Evolutionary conservation across 2,329 filamentous ascomycete species (phyloP).

Genomic region (Monosporascus sp.): DNA sequence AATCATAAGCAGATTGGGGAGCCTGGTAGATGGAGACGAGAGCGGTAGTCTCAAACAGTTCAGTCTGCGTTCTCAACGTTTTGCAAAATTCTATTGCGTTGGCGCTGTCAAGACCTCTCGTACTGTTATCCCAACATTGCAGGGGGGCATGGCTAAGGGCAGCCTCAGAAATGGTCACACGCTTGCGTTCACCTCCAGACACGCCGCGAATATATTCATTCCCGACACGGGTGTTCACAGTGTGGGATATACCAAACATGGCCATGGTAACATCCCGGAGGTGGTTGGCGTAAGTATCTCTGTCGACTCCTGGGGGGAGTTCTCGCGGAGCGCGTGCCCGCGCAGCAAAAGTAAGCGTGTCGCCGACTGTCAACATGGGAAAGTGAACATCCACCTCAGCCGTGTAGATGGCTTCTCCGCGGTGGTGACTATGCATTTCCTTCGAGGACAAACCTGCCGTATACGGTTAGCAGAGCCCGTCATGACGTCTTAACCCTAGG

Average conservation of each 20-base stretch:
- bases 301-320: slow-evolving; percentile 53
- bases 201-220: slow-evolving; percentile 73
- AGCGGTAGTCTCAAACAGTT: slow-evolving; percentile 61
- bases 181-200: slow-evolving; percentile 67
- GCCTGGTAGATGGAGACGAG: slow-evolving; percentile 72
- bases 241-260: slow-evolving; percentile 70
- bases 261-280: slow-evolving; percentile 70
- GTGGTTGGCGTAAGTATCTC: slow-evolving; percentile 52
- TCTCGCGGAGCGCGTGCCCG: slow-evolving; percentile 60
- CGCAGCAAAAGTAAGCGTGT: slow-evolving; percentile 75
- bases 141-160: slow-evolving; percentile 53
- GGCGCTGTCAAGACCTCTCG: slow-evolving; percentile 67
- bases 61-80: slow-evolving; percentile 59
- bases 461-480: slow-evolving; percentile 7
- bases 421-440: slow-evolving; percentile 73
- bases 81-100: slow-evolving; percentile 73
- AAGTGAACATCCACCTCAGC: slow-evolving; percentile 82
- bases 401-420: slow-evolving; percentile 82
- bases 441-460: slow-evolving; percentile 55
- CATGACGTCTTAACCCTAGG: background rate
- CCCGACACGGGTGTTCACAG: slow-evolving; percentile 65
- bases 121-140: slow-evolving; percentile 69
- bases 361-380: slow-evolving; percentile 69
- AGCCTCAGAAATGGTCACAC: slow-evolving; percentile 59
- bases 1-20: slow-evolving; percentile 58